Base-by-base conservation (phyloP, 1,139 yeast genomes). In the Zhuliangozyma blackwelliae region DNA sequence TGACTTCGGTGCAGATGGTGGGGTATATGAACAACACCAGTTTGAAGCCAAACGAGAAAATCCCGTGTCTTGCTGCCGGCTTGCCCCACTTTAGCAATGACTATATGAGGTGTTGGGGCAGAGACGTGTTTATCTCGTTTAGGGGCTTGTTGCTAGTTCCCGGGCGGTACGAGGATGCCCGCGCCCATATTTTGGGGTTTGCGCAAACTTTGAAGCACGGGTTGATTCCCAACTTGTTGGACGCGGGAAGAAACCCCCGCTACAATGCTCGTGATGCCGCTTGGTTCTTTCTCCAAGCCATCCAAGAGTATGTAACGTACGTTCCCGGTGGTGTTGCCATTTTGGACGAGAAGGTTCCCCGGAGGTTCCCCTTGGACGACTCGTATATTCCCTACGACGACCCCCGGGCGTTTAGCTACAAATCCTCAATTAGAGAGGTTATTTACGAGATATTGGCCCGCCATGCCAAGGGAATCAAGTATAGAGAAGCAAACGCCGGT, bases 51-150 rank as follows among this genome's bases (percentile, higher is more conserved):
- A 67, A 65, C 34, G 67, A 70, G 23, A 65, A 70, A 43, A 75
- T 79, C 10, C 85, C 95, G 2, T 77, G 88, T 32, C 69, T 92
- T 75, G 96, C 97, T 11, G 98, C 98, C 2, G 98, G 97, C 0
- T 72, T 92, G 42, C 98, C 98, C 3, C 97, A 90, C 62, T 92
- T 92, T 59, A 81, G 94, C 53, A 76, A 75, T 40, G 88, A 83
- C 48, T 89, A 86, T 58, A 89, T 90, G 96, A 75, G 98, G 60
- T 88, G 97, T 57, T 92, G 98, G 98, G 98, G 98, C 25, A 75
- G 98, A 55, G 98, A 92, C 62, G 95, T 89, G 2, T 92, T 92
- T 55, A 82, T 92, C 39, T 76, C 96, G 0, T 71, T 85, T 39
- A 70, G 96, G 46, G 98, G 98, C 0, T 68, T 90, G 34, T 63